Percentiles rank a stretch among this genome's conserved stretches.
Conservation (phyloP, 805 yeast species). For the Metschnikowia baotianmanensis region DNA sequence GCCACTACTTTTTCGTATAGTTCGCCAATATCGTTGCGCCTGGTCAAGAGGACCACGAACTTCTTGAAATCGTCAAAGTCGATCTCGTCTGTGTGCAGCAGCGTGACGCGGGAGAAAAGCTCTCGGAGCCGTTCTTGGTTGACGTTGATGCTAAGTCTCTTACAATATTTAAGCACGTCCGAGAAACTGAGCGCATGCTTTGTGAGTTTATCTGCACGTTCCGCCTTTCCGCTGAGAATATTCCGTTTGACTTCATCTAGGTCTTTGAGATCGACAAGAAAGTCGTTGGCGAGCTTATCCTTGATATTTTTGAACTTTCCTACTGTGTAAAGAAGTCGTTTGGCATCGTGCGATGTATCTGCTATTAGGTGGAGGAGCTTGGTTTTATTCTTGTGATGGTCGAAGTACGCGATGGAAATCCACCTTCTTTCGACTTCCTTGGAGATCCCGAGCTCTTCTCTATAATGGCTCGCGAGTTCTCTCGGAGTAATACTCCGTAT, state of each 20-base stretch:
- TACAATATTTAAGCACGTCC: constrained; percentile 65
- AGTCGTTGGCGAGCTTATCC: constrained; percentile 54
- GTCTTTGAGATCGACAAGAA: constrained; percentile 42
- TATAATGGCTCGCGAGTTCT: constrained; percentile 73
- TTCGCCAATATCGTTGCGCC: constrained; percentile 55
- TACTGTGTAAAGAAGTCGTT: constrained; percentile 54
- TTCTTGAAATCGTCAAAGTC: constrained; percentile 71
- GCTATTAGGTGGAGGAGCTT: constrained; percentile 83
- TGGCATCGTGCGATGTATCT: constrained; percentile 55
- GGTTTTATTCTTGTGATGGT: constrained; percentile 56
- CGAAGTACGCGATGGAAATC: constrained; percentile 76
- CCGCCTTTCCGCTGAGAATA: constrained; percentile 25
- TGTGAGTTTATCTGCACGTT: constrained; percentile 17
- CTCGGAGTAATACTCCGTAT: constrained; percentile 62
- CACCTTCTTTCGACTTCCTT: constrained; percentile 64
- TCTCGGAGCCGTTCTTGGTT: constrained; percentile 47
- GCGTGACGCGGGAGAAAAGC: constrained; percentile 49
- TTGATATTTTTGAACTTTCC: constrained; percentile 62
- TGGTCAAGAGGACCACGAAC: constrained; percentile 67
- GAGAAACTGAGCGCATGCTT: constrained; percentile 50
- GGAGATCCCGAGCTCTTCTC: constrained; percentile 80
- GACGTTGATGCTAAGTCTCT: constrained; percentile 69
- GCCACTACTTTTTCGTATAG: constrained; percentile 46
- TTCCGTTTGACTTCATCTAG: constrained; percentile 28
- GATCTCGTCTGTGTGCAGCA: constrained; percentile 34